phyloP scores from a whole-genome alignment of 208 protist genomes.

The Acanthamoeba royreba region DNA sequence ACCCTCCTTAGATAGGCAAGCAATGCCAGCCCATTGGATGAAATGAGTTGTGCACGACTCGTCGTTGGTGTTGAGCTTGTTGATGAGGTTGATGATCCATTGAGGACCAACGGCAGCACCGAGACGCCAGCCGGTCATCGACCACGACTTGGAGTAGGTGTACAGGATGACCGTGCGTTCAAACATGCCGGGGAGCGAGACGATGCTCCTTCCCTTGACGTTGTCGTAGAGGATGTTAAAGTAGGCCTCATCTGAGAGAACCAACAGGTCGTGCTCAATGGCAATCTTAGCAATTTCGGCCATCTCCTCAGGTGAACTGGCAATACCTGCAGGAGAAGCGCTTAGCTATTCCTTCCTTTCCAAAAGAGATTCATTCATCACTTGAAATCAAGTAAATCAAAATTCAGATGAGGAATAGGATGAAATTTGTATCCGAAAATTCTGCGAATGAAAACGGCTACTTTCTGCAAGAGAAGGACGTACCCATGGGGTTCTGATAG shows the following conservation, averaged over 20 bases:
- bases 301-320: slow-evolving; percentile 50
- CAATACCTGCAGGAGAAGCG: slow-evolving; percentile 48
- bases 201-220: slow-evolving; percentile 46
- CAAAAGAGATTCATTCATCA: no score
- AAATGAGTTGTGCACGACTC: slow-evolving; percentile 60
- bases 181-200: slow-evolving; percentile 40
- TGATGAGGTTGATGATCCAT: slow-evolving; percentile 56
- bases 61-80: slow-evolving; percentile 62
- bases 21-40: slow-evolving; percentile 48
- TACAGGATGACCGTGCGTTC: slow-evolving; percentile 55
- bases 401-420: not conserved
- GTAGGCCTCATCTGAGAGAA: slow-evolving; percentile 55
- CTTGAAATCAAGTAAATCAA: no score
- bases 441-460: not conserved
- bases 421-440: not conserved
- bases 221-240: slow-evolving; percentile 53
- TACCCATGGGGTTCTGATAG: slow-evolving; percentile 56
- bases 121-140: slow-evolving; percentile 54
- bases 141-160: slow-evolving; percentile 57
- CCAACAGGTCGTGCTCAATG: slow-evolving; percentile 39
- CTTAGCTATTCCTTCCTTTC: no score
- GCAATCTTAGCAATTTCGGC: slow-evolving; percentile 40
- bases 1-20: not conserved
- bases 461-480: no score
- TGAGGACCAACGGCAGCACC: slow-evolving; percentile 49